phyloP scores from a whole-genome alignment of 2,329 filamentous ascomycete genomes.

The Graphilbum fragrans region DNA sequence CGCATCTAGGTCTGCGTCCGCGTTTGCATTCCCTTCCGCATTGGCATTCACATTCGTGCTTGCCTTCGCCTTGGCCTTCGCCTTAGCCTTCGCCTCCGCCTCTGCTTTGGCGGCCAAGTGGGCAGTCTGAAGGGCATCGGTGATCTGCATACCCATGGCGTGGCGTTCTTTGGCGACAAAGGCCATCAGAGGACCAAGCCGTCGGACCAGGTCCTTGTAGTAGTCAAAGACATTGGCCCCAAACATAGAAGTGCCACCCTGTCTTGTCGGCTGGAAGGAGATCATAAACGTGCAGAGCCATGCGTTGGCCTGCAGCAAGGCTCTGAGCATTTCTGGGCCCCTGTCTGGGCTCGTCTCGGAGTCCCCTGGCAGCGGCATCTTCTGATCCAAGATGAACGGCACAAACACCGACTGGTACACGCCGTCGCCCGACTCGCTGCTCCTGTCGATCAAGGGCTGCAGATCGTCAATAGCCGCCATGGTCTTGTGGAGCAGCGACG shows the following conservation, averaged over 20 bases:
- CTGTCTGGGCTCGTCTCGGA: slow-evolving; percentile 37
- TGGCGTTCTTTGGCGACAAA: slow-evolving; percentile 77
- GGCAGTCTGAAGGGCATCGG: too few species aligned
- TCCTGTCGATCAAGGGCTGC: slow-evolving; percentile 41
- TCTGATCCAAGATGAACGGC: slow-evolving; percentile 42
- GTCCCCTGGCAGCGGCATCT: slow-evolving; percentile 18
- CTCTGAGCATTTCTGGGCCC: slow-evolving; percentile 70
- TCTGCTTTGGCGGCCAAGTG: too few species aligned
- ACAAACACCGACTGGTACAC: slow-evolving; percentile 55
- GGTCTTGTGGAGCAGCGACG: slow-evolving; percentile 65
- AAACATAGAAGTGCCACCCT: slow-evolving; percentile 53
- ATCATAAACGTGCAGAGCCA: slow-evolving; percentile 64
- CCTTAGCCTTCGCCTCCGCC: too few species aligned
- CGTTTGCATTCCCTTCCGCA: too few species aligned
- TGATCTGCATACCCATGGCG: too few species aligned
- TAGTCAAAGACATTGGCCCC: slow-evolving; percentile 76
- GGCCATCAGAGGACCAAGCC: slow-evolving; percentile 65
- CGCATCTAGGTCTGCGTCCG: too few species aligned
- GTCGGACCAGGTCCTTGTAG: slow-evolving; percentile 61
- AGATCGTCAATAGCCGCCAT: slow-evolving; percentile 58
- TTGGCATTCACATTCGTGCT: too few species aligned
- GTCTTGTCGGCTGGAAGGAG: slow-evolving; percentile 59
- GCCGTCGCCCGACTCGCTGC: not conserved
- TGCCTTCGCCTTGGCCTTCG: too few species aligned
- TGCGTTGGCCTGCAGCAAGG: slow-evolving; percentile 63